phyloP scores from a whole-genome alignment of 352 stramenopile species.

The Albugo laibachii region DNA sequence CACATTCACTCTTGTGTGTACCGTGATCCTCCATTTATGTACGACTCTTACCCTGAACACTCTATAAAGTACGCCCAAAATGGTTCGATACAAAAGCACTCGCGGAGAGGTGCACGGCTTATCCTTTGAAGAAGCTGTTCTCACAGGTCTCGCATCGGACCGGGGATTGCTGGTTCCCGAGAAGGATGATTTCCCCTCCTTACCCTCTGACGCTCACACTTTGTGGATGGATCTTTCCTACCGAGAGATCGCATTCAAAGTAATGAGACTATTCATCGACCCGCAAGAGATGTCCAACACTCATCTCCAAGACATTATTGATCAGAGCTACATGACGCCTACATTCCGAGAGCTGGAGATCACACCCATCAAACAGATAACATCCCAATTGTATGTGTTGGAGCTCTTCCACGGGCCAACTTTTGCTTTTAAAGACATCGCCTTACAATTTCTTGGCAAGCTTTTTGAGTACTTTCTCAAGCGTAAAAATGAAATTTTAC shows the following conservation, averaged over 20 bases:
- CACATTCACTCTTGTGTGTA: too few species aligned
- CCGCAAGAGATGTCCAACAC: constrained; percentile 84
- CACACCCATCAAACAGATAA: constrained; percentile 86
- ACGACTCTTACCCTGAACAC: too few species aligned
- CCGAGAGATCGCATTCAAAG: constrained; percentile 83
- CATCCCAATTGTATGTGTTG: constrained; percentile 76
- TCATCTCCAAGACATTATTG: constrained; percentile 82
- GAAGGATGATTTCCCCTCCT: constrained; percentile 48
- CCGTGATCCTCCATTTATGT: too few species aligned
- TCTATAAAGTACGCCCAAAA: constrained; percentile 4
- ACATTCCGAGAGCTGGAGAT: constrained; percentile 88
- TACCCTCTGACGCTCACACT: constrained; percentile 39
- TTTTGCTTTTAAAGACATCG: constrained; percentile 99
- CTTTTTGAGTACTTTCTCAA: constrained; percentile 98
- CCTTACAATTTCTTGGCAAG: constrained; percentile 97
- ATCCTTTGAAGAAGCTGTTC: constrained; percentile 73
- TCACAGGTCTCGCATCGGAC: constrained; percentile 69
- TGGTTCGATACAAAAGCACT: constrained; percentile 75
- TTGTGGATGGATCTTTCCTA: constrained; percentile 85
- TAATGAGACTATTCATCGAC: constrained; percentile 94
- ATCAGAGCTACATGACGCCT: constrained; percentile 79
- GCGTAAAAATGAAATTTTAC: constrained; percentile 31
- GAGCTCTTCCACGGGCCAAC: constrained; percentile 99
- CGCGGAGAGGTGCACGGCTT: constrained; percentile 57
- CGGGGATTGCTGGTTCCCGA: constrained; percentile 70